Evolutionary conservation across 2,329 filamentous ascomycete genomes (phyloP).

Genomic region (Dactylellina parvicollis): DNA sequence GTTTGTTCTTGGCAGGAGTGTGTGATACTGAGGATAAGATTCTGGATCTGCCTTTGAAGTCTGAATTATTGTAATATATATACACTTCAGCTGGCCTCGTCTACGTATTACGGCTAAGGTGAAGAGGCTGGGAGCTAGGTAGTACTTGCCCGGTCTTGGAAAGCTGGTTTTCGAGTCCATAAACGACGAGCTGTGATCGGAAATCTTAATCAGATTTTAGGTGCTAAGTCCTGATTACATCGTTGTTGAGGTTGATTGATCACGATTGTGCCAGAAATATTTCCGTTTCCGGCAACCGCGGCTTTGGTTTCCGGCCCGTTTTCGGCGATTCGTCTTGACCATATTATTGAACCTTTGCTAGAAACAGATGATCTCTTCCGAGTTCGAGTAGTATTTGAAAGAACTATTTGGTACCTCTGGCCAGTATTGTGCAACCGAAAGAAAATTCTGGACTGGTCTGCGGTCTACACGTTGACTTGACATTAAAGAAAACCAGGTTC

Average conservation of each 20-base stretch:
- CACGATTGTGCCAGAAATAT: slow-evolving; percentile 33
- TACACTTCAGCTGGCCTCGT: background rate
- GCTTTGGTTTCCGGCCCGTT: no score
- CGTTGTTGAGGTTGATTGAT: slow-evolving; percentile 44
- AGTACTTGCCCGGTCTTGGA: slow-evolving; percentile 21
- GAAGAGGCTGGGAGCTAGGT: slow-evolving; percentile 16
- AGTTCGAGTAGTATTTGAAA: background rate
- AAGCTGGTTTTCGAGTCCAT: background rate
- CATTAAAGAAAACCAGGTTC: no score
- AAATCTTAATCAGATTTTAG: background rate
- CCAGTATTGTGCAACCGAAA: no score
- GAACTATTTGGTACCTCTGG: no score
- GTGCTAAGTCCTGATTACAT: slow-evolving; percentile 8
- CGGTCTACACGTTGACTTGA: no score
- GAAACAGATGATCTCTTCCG: background rate
- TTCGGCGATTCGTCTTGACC: background rate
- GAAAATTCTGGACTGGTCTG: no score
- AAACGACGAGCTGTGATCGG: slow-evolving; percentile 22
- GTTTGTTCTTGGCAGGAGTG: background rate
- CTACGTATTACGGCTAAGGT: background rate
- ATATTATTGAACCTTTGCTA: slow-evolving; percentile 6
- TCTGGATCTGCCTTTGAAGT: background rate
- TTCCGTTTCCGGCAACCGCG: slow-evolving; percentile 34
- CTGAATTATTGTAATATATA: slow-evolving; percentile 13
- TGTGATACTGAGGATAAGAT: background rate